A percentile compares a stretch with the other conserved stretches of the same genome.
These are phyloP conservation scores for Stemphylium beticola DNA, from an alignment of 2,329 filamentous ascomycete genomes.

Conservation along the genomic window DNA sequence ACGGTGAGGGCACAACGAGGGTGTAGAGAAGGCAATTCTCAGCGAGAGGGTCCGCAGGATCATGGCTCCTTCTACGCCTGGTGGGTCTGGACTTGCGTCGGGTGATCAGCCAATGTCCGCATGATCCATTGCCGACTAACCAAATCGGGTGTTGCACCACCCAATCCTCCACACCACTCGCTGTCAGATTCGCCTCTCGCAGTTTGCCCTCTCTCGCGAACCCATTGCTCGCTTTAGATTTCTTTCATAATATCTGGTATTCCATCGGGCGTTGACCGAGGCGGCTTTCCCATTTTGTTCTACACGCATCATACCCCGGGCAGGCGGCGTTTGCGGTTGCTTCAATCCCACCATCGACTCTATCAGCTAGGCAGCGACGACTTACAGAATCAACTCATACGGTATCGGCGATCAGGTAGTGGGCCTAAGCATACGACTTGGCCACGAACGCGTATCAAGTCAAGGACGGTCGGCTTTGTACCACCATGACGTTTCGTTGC, in stretches of 20 bases:
- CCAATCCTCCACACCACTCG: slow-evolving; percentile 37
- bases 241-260: slow-evolving; percentile 13
- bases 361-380: slow-evolving; percentile 24
- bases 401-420: slow-evolving; percentile 17
- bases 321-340: slow-evolving; percentile 36
- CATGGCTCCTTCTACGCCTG: slow-evolving; percentile 24
- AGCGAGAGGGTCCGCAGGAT: slow-evolving; percentile 14
- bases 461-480: slow-evolving; percentile 21
- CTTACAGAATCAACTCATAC: slow-evolving; percentile 20
- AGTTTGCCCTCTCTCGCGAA: slow-evolving; percentile 21
- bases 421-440: slow-evolving; percentile 19
- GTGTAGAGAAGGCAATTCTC: slow-evolving; percentile 30
- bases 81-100: slow-evolving; percentile 36
- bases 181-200: slow-evolving; percentile 31
- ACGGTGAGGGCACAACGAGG: slow-evolving; percentile 47
- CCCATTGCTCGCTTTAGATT: slow-evolving; percentile 10
- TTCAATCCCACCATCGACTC: slow-evolving; percentile 10
- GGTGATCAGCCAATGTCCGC: slow-evolving; percentile 43
- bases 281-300: slow-evolving; percentile 22
- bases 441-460: slow-evolving; percentile 19
- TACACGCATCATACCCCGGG: slow-evolving; percentile 44
- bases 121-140: slow-evolving; percentile 36
- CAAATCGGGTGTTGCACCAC: slow-evolving; percentile 23
- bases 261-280: slow-evolving; percentile 24
- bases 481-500: slow-evolving; percentile 18